These are phyloP conservation scores for Saprolegnia parasitica DNA, from an alignment of 352 stramenopile species.

Conservation along the genomic window DNA sequence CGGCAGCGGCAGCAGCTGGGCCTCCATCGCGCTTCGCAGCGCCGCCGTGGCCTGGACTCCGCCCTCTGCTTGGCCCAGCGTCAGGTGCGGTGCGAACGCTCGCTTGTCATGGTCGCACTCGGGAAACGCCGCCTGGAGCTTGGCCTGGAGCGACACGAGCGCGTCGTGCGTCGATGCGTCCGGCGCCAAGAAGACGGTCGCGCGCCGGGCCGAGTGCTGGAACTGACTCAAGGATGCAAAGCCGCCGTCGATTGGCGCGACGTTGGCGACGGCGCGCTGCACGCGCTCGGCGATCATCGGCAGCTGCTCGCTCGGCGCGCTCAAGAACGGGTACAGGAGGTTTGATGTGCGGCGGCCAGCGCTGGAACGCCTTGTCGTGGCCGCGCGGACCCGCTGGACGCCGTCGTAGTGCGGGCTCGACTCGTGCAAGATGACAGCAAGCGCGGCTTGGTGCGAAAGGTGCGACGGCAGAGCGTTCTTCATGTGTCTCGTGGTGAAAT, in stretches of 20 bases:
- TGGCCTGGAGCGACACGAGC: conserved; percentile 2
- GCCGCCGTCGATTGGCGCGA: not conserved
- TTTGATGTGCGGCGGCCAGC: conserved; percentile 24
- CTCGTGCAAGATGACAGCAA: conserved; percentile 12
- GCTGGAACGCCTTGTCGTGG: conserved; percentile 13
- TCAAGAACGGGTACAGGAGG: conserved; percentile 20
- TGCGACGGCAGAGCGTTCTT: conserved; percentile 2
- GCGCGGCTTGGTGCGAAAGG: conserved; percentile 6
- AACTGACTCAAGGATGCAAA: conserved; percentile 7
- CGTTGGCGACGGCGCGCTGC: not conserved
- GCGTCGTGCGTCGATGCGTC: not conserved
- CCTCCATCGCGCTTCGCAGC: not conserved
- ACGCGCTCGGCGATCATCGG: conserved; percentile 9
- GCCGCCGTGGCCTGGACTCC: not conserved
- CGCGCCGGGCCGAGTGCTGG: not conserved
- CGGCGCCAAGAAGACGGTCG: conserved; percentile 15
- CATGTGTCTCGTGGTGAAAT: too few relatives aligned
- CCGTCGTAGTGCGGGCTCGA: not conserved
- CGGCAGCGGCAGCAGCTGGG: not conserved
- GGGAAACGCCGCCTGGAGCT: conserved; percentile 13
- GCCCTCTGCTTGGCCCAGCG: conserved; percentile 5
- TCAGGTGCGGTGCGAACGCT: conserved; percentile 12
- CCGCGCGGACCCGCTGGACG: conserved; percentile 7
- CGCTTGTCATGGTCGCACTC: conserved; percentile 22
- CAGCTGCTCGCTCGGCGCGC: not conserved